Percentiles rank a stretch among this genome's conserved stretches.
Evolutionary conservation across 805 yeast species (phyloP).

Genomic region (Starmerella vitae): DNA sequence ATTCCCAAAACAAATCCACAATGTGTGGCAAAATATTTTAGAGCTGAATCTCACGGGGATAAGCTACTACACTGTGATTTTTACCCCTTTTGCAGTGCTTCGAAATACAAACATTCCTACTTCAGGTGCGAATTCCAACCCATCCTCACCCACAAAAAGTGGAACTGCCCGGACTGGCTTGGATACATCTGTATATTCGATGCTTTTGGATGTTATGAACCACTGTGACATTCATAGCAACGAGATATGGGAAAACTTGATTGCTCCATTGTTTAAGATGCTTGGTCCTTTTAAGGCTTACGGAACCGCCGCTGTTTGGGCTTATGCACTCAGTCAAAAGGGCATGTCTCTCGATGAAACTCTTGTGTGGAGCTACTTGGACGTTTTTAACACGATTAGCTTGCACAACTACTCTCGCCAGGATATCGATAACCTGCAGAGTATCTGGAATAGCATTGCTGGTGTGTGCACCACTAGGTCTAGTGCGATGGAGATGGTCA

Average conservation of each 20-base stretch:
- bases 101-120: not conserved
- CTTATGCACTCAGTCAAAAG: not conserved
- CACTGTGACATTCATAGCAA: not conserved
- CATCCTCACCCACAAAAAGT: too few species aligned
- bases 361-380: not conserved
- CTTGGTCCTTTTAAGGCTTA: not conserved
- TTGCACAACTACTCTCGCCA: not conserved
- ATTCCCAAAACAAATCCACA: not conserved
- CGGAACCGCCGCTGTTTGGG: not conserved
- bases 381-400: not conserved
- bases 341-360: not conserved
- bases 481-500: not conserved
- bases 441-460: not conserved
- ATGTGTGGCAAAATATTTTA: not conserved
- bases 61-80: not conserved
- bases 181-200: not conserved
- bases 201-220: not conserved
- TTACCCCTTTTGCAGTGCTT: not conserved
- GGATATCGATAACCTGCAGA: not conserved
- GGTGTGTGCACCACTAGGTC: not conserved
- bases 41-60: not conserved
- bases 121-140: not conserved
- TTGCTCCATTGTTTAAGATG: not conserved
- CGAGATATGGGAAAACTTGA: not conserved
- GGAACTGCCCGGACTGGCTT: too few species aligned